phyloP scores from a whole-genome alignment of 768 basidiomycete species.

The Termitomyces sp. region DNA sequence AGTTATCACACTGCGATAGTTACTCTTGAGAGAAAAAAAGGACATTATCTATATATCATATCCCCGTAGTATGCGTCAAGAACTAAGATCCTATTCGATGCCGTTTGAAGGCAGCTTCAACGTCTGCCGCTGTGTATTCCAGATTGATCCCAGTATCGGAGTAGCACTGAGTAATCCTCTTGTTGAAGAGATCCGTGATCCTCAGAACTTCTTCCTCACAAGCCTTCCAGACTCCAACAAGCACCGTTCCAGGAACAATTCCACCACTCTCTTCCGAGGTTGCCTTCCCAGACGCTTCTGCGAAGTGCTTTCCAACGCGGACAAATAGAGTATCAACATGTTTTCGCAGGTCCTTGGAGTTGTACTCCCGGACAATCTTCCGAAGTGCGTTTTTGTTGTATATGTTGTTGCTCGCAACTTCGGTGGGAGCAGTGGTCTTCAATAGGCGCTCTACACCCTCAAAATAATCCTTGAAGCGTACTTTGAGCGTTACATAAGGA shows the following conservation, averaged over 20 bases:
- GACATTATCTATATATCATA: not conserved
- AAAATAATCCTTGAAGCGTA: conserved; percentile 77
- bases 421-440: conserved; percentile 73
- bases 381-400: conserved; percentile 81
- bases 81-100: conserved; percentile 39
- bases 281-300: conserved; percentile 71
- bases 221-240: conserved; percentile 87
- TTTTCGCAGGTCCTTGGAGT: conserved; percentile 86
- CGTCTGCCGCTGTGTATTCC: conserved; percentile 74
- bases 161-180: conserved; percentile 78
- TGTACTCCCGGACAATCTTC: conserved; percentile 83
- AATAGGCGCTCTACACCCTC: conserved; percentile 89
- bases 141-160: conserved; percentile 65
- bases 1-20: not conserved
- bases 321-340: conserved; percentile 83
- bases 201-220: conserved; percentile 82
- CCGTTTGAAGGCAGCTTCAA: conserved; percentile 75
- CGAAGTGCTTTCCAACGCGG: conserved; percentile 95
- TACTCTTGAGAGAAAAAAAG: not conserved
- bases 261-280: conserved; percentile 55
- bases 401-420: conserved; percentile 70
- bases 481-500: not conserved
- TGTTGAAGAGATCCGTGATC: conserved; percentile 67
- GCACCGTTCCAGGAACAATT: conserved; percentile 59
- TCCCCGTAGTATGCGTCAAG: not conserved